Base-by-base conservation (phyloP, 1,139 yeast species). In the Kluyveromyces sp. region DNA sequence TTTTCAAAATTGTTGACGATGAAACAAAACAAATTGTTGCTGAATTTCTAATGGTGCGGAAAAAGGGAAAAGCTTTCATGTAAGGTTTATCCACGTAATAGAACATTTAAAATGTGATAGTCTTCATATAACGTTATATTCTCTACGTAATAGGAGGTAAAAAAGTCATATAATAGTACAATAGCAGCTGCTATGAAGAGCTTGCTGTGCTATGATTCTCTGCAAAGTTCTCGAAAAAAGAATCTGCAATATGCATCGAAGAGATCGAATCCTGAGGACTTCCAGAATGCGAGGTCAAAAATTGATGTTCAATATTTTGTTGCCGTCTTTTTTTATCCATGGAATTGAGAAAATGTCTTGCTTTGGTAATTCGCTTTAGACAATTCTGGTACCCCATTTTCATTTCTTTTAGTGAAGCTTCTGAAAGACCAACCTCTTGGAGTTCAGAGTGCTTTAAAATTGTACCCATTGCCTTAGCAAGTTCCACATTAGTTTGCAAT, bases 1-100 rank as follows among this genome's bases (percentile, higher is more conserved):
- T 86, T 2, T 67, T 83, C 45, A 73, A 74, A 43, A 82, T 88
- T 25, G 75, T 88, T 30, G 74, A 78, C 45, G 71, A 71, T 45
- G 84, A 83, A 53, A 77, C 85, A 0, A 73, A 74, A 49, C 66
- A 61, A 3, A 61, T 71, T 25, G 75, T 81, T 0, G 58, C 60
- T 1, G 58, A 53, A 28, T 74, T 67, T 48, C 63, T 72, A 44
- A 53, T 54, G 25, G 57, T 71, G 8, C 65, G 74, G 45, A 63
- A 71, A 15, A 61, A 57, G 49, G 89, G 87, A 0, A 63, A 66
- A 42, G 65, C 68, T 21, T 60, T 78, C 45, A 28, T 4, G 25
- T 7, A 31, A 31, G 34, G 26, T 25, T 15, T 15, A 15, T 15
- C 21, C 21, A 15, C 21, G 21, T 15, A 15, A 15, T 15, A 15